A percentile compares a stretch with the other conserved stretches of the same genome.
Evolutionary conservation across 116 monocot genomes (phyloP).

Genomic region (Posidonia oceanica): DNA sequence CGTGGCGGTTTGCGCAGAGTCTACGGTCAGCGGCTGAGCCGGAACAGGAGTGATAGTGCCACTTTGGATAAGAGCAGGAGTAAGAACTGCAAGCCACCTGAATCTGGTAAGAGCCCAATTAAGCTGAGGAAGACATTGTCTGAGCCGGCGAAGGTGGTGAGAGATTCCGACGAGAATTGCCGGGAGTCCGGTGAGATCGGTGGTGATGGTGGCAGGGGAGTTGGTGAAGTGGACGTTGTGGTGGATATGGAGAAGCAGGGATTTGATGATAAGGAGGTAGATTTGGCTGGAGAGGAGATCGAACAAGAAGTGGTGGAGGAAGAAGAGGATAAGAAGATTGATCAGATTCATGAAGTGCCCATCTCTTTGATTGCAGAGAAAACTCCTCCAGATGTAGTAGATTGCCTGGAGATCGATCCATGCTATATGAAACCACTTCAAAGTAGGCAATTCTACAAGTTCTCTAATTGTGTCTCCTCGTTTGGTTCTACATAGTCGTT

Average conservation of each 20-base stretch:
- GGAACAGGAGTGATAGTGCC: constrained; percentile 11
- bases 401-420: constrained; percentile 7
- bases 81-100: constrained; percentile 45
- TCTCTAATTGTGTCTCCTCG: not conserved
- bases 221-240: constrained; percentile 8
- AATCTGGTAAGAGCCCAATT: constrained; percentile 19
- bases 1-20: constrained; percentile 15
- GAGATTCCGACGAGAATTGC: not conserved
- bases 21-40: constrained; percentile 22
- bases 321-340: constrained; percentile 15
- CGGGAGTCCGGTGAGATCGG: not conserved
- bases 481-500: not conserved
- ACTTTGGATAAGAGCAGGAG: constrained; percentile 29
- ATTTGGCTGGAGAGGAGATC: constrained; percentile 9
- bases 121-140: constrained; percentile 37
- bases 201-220: not conserved
- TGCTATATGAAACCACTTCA: constrained; percentile 9
- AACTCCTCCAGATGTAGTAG: not conserved
- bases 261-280: constrained; percentile 54
- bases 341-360: constrained; percentile 17
- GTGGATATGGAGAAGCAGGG: constrained; percentile 18
- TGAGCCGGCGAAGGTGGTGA: constrained; percentile 11
- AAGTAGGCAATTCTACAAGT: constrained; percentile 14
- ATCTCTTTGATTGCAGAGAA: constrained; percentile 8
- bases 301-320: constrained; percentile 3